Evolutionary conservation across 805 yeast species (phyloP).

Genomic region (Cyberlindnera samutprakarnensis): DNA sequence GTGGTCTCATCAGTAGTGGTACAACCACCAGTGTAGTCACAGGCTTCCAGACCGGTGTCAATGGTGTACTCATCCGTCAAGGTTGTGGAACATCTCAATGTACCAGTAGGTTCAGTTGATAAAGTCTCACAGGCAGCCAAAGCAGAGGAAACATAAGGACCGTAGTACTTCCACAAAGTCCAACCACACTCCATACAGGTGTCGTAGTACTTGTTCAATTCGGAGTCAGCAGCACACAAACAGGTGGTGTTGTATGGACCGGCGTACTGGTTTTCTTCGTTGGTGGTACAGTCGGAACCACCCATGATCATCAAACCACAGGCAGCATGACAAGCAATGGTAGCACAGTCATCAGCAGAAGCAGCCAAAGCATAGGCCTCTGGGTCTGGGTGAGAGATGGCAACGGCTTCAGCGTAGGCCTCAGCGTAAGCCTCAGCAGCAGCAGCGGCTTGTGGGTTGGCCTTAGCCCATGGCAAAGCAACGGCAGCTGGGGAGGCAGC

Average conservation of each 20-base stretch:
- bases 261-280: constrained; percentile 13
- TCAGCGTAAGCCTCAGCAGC: constrained; percentile 21
- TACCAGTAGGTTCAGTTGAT: constrained; percentile 31
- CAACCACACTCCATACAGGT: constrained; percentile 34
- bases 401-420: constrained; percentile 22
- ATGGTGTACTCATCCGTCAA: constrained; percentile 13
- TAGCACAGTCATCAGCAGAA: constrained; percentile 24
- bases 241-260: constrained; percentile 27
- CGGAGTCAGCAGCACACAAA: constrained; percentile 24
- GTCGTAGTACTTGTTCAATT: constrained; percentile 23
- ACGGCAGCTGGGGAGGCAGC: constrained; percentile 7
- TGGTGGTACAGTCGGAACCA: constrained; percentile 22
- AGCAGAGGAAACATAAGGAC: constrained; percentile 24
- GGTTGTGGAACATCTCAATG: constrained; percentile 22
- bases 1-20: constrained; percentile 1
- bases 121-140: constrained; percentile 24
- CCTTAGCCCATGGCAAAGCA: constrained; percentile 17
- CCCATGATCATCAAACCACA: constrained; percentile 28
- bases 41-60: constrained; percentile 9
- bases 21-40: constrained; percentile 10
- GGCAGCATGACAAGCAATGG: constrained; percentile 26
- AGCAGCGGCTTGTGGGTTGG: constrained; percentile 16
- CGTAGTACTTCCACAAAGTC: constrained; percentile 32
- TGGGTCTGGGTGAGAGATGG: constrained; percentile 26
- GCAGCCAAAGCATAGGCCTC: constrained; percentile 26